These are phyloP conservation scores for Cryptococcus floricola DNA, from an alignment of 1,284 basidiomycete genomes.

Conservation along the genomic window DNA sequence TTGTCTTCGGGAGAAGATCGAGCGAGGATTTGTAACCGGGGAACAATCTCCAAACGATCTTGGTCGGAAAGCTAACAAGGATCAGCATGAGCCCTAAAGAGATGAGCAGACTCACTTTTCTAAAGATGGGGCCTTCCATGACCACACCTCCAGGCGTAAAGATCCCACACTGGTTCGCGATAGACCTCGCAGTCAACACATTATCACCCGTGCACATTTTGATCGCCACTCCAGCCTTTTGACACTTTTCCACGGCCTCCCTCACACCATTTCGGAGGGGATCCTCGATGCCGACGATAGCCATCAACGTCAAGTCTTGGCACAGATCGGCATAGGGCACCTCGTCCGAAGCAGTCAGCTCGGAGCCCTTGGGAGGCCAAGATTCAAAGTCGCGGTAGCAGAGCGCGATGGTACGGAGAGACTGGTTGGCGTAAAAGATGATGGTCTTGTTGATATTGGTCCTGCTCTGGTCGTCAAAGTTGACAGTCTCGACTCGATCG, in stretches of 20 bases:
- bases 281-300: slow-evolving; percentile 91
- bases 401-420: slow-evolving; percentile 84
- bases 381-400: slow-evolving; percentile 82
- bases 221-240: slow-evolving; percentile 84
- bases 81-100: background rate
- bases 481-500: slow-evolving; percentile 56
- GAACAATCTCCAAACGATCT: slow-evolving; percentile 55
- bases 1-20: slow-evolving; percentile 98
- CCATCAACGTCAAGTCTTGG: slow-evolving; percentile 74
- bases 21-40: slow-evolving; percentile 62
- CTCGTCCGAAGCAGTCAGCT: slow-evolving; percentile 51
- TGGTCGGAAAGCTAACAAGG: slow-evolving; percentile 46
- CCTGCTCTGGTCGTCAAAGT: slow-evolving; percentile 62
- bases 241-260: slow-evolving; percentile 80
- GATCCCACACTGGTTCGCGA: slow-evolving; percentile 92
- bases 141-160: slow-evolving; percentile 87
- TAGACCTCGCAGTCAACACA: slow-evolving; percentile 76
- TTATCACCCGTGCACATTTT: slow-evolving; percentile 99
- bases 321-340: slow-evolving; percentile 71
- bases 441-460: slow-evolving; percentile 86
- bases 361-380: slow-evolving; percentile 72
- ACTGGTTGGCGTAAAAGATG: slow-evolving; percentile 95
- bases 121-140: slow-evolving; percentile 86
- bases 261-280: slow-evolving; percentile 86
- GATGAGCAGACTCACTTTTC: slow-evolving; percentile 32